Evolutionary conservation across 1,139 yeast genomes (phyloP).

Genomic region (Scheffersomyces titani): DNA sequence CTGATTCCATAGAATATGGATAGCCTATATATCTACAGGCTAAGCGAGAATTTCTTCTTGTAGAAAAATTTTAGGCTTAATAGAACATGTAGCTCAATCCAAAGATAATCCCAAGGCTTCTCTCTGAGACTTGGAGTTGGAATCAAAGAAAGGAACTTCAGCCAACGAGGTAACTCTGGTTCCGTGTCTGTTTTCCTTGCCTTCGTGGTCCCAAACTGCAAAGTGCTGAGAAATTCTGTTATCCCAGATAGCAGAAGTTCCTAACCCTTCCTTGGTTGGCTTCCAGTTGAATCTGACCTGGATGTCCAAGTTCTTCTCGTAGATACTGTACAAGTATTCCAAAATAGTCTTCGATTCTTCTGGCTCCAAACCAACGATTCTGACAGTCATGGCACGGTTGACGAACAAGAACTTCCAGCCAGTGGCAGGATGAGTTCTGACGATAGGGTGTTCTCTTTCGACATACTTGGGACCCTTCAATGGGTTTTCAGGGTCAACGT

Average conservation of each 20-base stretch:
- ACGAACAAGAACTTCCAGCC: slow-evolving; percentile 54
- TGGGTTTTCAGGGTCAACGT: slow-evolving; percentile 43
- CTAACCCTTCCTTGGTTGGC: slow-evolving; percentile 47
- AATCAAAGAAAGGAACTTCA: slow-evolving; percentile 54
- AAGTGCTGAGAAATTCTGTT: slow-evolving; percentile 54
- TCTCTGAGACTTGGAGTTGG: slow-evolving; percentile 53
- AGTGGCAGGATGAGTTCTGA: slow-evolving; percentile 56
- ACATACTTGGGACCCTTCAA: slow-evolving; percentile 41
- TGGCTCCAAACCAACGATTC: slow-evolving; percentile 47
- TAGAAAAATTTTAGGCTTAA: neutral
- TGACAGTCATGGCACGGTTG: slow-evolving; percentile 41
- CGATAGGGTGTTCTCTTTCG: slow-evolving; percentile 48
- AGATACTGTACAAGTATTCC: slow-evolving; percentile 39
- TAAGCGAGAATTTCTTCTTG: neutral
- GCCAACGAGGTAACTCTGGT: slow-evolving; percentile 61
- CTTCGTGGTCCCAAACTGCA: slow-evolving; percentile 56
- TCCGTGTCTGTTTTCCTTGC: slow-evolving; percentile 54
- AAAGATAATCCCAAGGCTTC: slow-evolving; percentile 49
- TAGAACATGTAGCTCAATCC: slow-evolving; percentile 4
- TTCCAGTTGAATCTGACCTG: slow-evolving; percentile 54
- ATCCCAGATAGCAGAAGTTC: slow-evolving; percentile 61
- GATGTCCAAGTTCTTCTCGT: slow-evolving; percentile 47
- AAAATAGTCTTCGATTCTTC: slow-evolving; percentile 39
- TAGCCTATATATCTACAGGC: no score
- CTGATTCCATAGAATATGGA: no score